A percentile compares a stretch with the other conserved stretches of the same genome.
phyloP scores from a whole-genome alignment of 805 yeast species.

The Ogataea naganishii region DNA sequence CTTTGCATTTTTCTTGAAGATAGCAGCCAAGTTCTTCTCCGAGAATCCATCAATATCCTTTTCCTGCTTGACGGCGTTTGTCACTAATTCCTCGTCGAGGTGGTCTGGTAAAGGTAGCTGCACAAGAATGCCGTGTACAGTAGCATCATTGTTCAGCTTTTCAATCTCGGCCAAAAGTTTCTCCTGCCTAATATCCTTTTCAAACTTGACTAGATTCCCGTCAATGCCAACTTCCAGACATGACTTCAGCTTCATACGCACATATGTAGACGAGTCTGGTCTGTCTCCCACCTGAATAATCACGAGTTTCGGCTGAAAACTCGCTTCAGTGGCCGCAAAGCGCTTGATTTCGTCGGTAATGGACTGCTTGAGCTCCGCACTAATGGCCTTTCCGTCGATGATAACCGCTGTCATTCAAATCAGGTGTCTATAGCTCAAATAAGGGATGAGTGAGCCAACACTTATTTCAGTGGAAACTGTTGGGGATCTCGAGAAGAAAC shows the following conservation, averaged over 20 bases:
- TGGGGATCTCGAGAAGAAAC: neutral
- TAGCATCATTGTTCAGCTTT: slow-evolving; percentile 60
- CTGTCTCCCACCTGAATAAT: slow-evolving; percentile 87
- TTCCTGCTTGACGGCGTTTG: slow-evolving; percentile 69
- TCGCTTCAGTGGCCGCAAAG: slow-evolving; percentile 31
- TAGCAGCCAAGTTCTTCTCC: slow-evolving; percentile 80
- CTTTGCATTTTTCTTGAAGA: slow-evolving; percentile 75
- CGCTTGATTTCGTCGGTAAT: slow-evolving; percentile 41
- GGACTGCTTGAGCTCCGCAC: slow-evolving; percentile 37
- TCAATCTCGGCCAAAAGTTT: slow-evolving; percentile 52
- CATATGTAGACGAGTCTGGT: slow-evolving; percentile 88
- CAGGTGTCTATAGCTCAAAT: neutral
- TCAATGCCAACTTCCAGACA: slow-evolving; percentile 74
- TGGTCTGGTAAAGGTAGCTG: slow-evolving; percentile 86
- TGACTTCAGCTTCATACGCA: slow-evolving; percentile 84
- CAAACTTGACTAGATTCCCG: slow-evolving; percentile 57
- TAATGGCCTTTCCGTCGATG: slow-evolving; percentile 55
- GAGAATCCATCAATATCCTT: slow-evolving; percentile 98
- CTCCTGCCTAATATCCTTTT: slow-evolving; percentile 51
- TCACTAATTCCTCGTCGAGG: slow-evolving; percentile 69
- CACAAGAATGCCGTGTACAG: slow-evolving; percentile 79
- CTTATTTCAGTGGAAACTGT: too few species aligned
- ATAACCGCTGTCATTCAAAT: slow-evolving; percentile 21
- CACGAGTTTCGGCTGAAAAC: slow-evolving; percentile 68
- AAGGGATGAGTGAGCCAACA: slow-evolving; percentile 5